These are phyloP conservation scores for Phytophthora foliorum DNA, from an alignment of 352 stramenopile genomes.

Conservation along the genomic window DNA sequence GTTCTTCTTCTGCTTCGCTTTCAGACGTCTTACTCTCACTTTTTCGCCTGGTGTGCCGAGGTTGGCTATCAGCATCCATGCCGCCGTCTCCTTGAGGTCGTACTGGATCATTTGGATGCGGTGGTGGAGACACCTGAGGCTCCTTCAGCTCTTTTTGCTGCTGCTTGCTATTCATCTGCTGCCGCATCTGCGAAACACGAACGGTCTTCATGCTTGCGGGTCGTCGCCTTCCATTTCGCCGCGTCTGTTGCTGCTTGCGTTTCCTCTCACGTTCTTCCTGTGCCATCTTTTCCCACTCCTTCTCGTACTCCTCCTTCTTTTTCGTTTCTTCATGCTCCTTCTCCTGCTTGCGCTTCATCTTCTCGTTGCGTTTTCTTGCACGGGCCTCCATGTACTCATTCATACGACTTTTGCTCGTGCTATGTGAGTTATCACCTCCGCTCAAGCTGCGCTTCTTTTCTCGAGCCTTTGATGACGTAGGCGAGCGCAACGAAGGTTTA, in stretches of 20 bases:
- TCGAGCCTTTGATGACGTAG: conserved; percentile 46
- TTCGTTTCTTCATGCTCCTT: conserved; percentile 79
- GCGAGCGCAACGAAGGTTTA: conserved; percentile 42
- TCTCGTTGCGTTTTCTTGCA: conserved; percentile 80
- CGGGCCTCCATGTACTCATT: conserved; percentile 92
- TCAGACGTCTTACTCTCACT: conserved; percentile 68
- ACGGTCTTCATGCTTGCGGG: conserved; percentile 87
- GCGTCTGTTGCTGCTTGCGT: conserved; percentile 80
- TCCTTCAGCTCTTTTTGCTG: conserved; percentile 59
- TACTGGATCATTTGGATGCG: conserved; percentile 32
- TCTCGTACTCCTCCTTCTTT: conserved; percentile 89
- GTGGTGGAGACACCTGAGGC: conserved; percentile 11
- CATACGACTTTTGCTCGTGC: conserved; percentile 81
- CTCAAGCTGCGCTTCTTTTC: conserved; percentile 57
- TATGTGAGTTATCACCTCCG: conserved; percentile 38
- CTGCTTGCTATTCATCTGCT: conserved; percentile 84
- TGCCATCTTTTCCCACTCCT: conserved; percentile 91
- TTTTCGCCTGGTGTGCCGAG: conserved; percentile 46
- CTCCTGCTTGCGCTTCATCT: conserved; percentile 79
- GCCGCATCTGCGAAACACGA: conserved; percentile 85
- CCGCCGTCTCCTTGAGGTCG: conserved; percentile 41
- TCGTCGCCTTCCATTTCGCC: conserved; percentile 69
- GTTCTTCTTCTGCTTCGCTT: conserved; percentile 60
- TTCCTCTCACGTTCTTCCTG: conserved; percentile 88
- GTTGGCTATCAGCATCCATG: conserved; percentile 37